Evolutionary conservation across 108 stramenopile species (phyloP).

Genomic region (Nitzschia palea): DNA sequence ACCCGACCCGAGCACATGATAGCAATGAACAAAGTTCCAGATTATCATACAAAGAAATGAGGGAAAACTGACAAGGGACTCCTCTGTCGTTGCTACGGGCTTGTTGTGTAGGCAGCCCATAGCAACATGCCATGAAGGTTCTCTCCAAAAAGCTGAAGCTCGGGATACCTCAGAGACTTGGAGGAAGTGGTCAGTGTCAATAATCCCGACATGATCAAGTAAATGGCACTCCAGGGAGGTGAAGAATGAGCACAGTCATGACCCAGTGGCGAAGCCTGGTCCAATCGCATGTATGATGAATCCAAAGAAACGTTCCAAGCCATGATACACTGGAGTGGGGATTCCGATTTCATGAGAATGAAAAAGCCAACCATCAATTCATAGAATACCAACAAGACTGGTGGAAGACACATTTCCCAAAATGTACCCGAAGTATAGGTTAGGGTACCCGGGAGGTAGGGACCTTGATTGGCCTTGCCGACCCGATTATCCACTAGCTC

Average conservation of each 20-base stretch:
- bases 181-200: background rate
- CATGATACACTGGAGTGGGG: too few relatives aligned
- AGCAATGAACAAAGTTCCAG: too few relatives aligned
- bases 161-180: background rate
- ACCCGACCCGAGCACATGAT: too few relatives aligned
- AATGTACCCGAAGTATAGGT: background rate
- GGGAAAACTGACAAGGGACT: too few relatives aligned
- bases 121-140: background rate
- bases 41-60: too few relatives aligned
- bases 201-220: background rate
- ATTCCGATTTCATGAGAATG: too few relatives aligned
- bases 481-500: background rate
- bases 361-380: background rate
- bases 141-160: background rate
- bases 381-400: background rate
- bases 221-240: constrained; percentile 2
- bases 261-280: too few relatives aligned
- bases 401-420: background rate
- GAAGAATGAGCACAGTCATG: too few relatives aligned
- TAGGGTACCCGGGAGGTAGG: background rate
- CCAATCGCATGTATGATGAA: too few relatives aligned
- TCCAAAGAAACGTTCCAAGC: too few relatives aligned
- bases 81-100: too few relatives aligned
- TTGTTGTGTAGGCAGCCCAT: background rate
- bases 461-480: background rate